Evolutionary conservation across 441 rosid genomes (phyloP).

Genomic region (Syzygium syzygioides): DNA sequence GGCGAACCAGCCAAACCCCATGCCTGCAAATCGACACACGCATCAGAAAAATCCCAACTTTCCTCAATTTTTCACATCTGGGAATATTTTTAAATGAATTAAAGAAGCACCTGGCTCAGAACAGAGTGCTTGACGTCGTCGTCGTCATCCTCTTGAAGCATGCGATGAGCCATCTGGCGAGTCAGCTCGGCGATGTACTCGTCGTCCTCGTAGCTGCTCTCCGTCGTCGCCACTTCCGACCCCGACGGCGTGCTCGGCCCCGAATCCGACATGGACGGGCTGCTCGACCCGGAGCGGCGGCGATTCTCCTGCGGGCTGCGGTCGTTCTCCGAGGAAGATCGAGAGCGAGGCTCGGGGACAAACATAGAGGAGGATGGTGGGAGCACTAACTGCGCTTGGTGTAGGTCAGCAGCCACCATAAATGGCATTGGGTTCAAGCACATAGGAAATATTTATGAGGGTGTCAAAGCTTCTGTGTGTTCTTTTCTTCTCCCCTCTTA

Average conservation of each 20-base stretch:
- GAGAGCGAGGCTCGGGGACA: neutral
- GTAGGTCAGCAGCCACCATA: slow-evolving; percentile 41
- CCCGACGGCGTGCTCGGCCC: slow-evolving; percentile 16
- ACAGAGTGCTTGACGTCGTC: neutral
- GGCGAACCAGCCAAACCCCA: slow-evolving; percentile 34
- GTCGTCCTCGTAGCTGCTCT: slow-evolving; percentile 43
- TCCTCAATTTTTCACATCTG: neutral
- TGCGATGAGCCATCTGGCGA: slow-evolving; percentile 75
- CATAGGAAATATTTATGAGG: neutral
- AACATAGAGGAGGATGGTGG: slow-evolving; percentile 17
- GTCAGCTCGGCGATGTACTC: slow-evolving; percentile 54
- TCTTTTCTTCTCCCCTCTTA: too few relatives aligned
- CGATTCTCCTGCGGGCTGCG: neutral
- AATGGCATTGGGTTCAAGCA: slow-evolving; percentile 4
- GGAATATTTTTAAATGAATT: neutral
- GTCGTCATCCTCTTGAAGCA: slow-evolving; percentile 64
- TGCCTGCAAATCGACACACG: slow-evolving; percentile 14
- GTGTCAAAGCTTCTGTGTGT: neutral
- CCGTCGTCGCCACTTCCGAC: slow-evolving; percentile 17
- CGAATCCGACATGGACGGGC: slow-evolving; percentile 24
- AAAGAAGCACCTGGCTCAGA: slow-evolving; percentile 8
- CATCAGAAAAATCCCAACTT: neutral
- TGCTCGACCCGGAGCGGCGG: slow-evolving; percentile 2
- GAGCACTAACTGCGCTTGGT: slow-evolving; percentile 16
- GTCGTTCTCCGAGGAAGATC: neutral